Evolutionary conservation across 768 basidiomycete genomes (phyloP).

Genomic region (Boletus edulis): DNA sequence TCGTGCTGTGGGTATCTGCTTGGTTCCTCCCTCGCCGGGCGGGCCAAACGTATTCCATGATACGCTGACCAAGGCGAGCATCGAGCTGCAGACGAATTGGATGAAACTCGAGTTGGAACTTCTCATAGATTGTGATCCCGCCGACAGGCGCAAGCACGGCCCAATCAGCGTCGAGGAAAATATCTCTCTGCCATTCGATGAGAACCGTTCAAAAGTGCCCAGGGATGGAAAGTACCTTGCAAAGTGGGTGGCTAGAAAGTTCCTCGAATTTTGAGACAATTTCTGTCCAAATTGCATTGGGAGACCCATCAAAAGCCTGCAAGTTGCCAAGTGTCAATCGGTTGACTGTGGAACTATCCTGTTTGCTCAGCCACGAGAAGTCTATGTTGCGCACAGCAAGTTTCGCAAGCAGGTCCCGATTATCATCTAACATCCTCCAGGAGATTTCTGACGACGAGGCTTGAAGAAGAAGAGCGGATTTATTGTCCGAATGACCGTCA

Average conservation of each 20-base stretch:
- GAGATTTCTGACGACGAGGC: slow-evolving; percentile 84
- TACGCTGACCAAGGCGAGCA: slow-evolving; percentile 70
- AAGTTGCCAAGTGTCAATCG: slow-evolving; percentile 73
- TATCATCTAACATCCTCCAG: slow-evolving; percentile 85
- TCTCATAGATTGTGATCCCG: slow-evolving; percentile 86
- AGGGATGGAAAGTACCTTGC: slow-evolving; percentile 48
- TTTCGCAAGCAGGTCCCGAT: slow-evolving; percentile 74
- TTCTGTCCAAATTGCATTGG: slow-evolving; percentile 81
- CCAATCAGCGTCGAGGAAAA: slow-evolving; percentile 81
- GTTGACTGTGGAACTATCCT: slow-evolving; percentile 84
- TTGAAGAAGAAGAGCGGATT: slow-evolving; percentile 77
- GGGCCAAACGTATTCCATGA: slow-evolving; percentile 90
- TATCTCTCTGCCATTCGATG: slow-evolving; percentile 46
- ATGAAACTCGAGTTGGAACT: slow-evolving; percentile 78
- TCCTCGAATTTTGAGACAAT: slow-evolving; percentile 80
- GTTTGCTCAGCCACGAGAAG: slow-evolving; percentile 81
- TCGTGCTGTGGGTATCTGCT: neutral
- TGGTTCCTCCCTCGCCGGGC: slow-evolving; percentile 42
- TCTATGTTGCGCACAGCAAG: slow-evolving; percentile 76
- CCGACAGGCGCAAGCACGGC: slow-evolving; percentile 85
- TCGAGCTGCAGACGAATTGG: slow-evolving; percentile 88
- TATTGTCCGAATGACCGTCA: slow-evolving; percentile 64
- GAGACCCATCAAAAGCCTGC: slow-evolving; percentile 82
- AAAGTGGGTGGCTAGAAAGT: slow-evolving; percentile 63
- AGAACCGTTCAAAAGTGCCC: neutral